Base-by-base conservation (phyloP, 108 stramenopile genomes). In the Nitzschia palea region DNA sequence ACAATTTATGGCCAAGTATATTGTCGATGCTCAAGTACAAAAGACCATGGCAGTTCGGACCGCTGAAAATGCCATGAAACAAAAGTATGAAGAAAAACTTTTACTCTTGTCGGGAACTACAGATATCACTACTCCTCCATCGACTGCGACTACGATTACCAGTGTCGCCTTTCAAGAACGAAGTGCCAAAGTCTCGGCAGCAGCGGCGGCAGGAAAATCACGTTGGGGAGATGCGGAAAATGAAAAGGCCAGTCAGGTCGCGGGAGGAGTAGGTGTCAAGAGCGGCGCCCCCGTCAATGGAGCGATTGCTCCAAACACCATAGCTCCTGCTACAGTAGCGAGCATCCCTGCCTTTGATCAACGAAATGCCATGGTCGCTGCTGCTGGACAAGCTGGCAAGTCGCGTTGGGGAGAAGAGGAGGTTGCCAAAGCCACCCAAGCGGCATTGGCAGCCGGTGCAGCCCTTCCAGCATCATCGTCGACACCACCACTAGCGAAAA, bases 201-300 rank as follows among this genome's bases (percentile, higher is more conserved):
- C 80, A 20, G 91, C 84, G 12, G 53, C 59, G 52, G 86, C 84
- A 34, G 90, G 90, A 30, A 87, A 86, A 55, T 86, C 87, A 15
- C 86, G 90, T 23, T 91, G 90, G 90, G 90, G 90, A 14, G 70
- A 68, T 68, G 70, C 52, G 72, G 90, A 91, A 55, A 74, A 72
- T 45, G 37, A 43, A 10, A 66, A 57, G 50, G 73, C 73, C 17
- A 32, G 61, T 25, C 14, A n/a, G 27, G 63, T 56, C 31, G 65
- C 73, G 17, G 31, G 27, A 30, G n/a, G n/a, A n/a, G n/a, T n/a
- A n/a, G n/a, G n/a, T n/a, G 47, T 18, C 22, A 20, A 20, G 4
- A 48, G 22, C 22, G 47, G 47, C 15, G 47, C 47, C 9, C 47
- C 15, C 4, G 47, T 48, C 17, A 48, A 48, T 20, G 47, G 47